Conservation (phyloP, 1,284 basidiomycete genomes). For the Phlebopus sp. region DNA sequence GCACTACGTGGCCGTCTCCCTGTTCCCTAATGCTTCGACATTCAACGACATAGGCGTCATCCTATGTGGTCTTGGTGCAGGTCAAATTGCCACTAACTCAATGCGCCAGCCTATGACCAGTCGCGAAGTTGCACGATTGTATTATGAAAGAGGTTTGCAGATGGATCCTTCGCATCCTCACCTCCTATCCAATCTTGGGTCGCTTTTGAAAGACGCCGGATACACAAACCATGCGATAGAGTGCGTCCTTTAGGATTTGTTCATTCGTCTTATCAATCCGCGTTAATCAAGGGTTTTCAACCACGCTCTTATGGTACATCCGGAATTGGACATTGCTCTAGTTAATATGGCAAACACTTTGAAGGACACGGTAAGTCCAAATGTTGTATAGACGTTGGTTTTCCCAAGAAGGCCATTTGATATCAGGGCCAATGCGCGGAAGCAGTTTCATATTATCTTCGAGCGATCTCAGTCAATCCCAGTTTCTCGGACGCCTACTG, state of each 20-base stretch:
- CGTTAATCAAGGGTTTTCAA: conserved; percentile 17
- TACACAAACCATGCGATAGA: conserved; percentile 49
- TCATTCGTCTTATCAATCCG: not conserved
- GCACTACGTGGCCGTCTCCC: conserved; percentile 56
- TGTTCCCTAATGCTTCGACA: conserved; percentile 52
- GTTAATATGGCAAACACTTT: conserved; percentile 63
- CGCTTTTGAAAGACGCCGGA: conserved; percentile 58
- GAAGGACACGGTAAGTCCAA: conserved; percentile 43
- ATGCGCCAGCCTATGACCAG: conserved; percentile 23
- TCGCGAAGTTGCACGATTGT: conserved; percentile 47
- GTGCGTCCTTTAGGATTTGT: conserved; percentile 28
- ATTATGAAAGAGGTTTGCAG: conserved; percentile 53
- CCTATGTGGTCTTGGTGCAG: conserved; percentile 45
- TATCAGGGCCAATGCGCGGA: conserved; percentile 48
- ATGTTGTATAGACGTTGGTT: not conserved
- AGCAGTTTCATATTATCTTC: conserved; percentile 52
- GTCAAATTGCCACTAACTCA: conserved; percentile 18
- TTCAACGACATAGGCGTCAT: conserved; percentile 64
- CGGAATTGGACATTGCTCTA: conserved; percentile 58
- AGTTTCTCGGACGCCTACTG: conserved; percentile 57
- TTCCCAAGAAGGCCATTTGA: not conserved
- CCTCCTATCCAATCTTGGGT: conserved; percentile 59
- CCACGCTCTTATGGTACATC: conserved; percentile 50
- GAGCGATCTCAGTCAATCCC: conserved; percentile 52
- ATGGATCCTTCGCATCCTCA: conserved; percentile 58